phyloP scores from a whole-genome alignment of 345 rosid genomes.

The Pelargonium nanum region DNA sequence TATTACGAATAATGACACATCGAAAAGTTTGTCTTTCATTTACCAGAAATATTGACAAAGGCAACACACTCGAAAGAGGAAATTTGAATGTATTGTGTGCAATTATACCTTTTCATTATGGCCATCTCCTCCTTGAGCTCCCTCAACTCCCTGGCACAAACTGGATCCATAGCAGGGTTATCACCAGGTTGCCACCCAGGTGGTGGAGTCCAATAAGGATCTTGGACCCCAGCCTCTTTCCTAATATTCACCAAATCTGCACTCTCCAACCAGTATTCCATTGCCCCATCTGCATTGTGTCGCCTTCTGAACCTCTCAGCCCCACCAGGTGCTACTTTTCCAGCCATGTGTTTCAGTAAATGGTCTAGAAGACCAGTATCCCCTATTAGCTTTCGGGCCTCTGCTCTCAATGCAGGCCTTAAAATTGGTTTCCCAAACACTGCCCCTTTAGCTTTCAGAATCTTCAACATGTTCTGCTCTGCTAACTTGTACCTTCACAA shows the following conservation, averaged over 20 bases:
- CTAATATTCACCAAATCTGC: slow-evolving; percentile 60
- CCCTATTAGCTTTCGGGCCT: slow-evolving; percentile 83
- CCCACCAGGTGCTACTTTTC: slow-evolving; percentile 87
- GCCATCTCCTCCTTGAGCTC: slow-evolving; percentile 37
- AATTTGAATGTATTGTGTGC: not conserved
- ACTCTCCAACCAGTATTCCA: slow-evolving; percentile 94
- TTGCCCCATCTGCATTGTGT: slow-evolving; percentile 88
- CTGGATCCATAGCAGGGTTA: slow-evolving; percentile 68
- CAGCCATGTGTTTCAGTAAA: slow-evolving; percentile 93
- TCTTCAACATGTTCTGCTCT: slow-evolving; percentile 73
- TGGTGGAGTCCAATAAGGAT: slow-evolving; percentile 93
- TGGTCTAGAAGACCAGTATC: slow-evolving; percentile 94
- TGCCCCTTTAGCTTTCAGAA: slow-evolving; percentile 72
- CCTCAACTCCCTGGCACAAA: slow-evolving; percentile 56
- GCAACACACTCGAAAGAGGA: not conserved
- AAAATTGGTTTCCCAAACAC: slow-evolving; percentile 55
- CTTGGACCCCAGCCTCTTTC: slow-evolving; percentile 73
- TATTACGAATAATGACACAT: too few species aligned
- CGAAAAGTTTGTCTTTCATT: too few species aligned
- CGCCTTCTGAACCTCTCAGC: slow-evolving; percentile 73
- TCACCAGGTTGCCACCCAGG: slow-evolving; percentile 94
- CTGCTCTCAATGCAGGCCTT: slow-evolving; percentile 61
- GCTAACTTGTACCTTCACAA: slow-evolving; percentile 66
- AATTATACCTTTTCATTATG: slow-evolving; percentile 36
- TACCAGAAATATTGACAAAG: slow-evolving; percentile 1